Evolutionary conservation across 2,329 filamentous ascomycete genomes (phyloP).

Genomic region (Mycosphaerelloides madeirae): DNA sequence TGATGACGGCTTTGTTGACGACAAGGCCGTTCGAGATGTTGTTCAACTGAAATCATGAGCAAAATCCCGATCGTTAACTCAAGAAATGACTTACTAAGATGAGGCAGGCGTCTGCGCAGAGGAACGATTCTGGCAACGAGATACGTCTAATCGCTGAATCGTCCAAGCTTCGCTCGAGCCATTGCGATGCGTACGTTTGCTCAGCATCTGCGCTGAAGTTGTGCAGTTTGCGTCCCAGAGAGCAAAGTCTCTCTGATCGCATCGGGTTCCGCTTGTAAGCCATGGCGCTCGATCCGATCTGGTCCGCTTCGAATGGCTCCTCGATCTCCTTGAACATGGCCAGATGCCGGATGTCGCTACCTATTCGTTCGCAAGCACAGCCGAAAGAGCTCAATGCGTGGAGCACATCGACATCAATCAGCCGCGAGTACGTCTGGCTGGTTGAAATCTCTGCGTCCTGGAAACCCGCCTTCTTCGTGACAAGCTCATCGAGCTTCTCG

Average conservation of each 20-base stretch:
- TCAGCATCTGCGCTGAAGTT: conserved; percentile 54
- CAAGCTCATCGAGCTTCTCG: conserved; percentile 58
- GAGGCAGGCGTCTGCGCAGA: conserved; percentile 53
- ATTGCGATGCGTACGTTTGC: conserved; percentile 67
- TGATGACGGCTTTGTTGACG: conserved; percentile 71
- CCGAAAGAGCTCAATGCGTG: conserved; percentile 78
- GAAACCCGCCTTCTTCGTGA: conserved; percentile 64
- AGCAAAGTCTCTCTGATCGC: conserved; percentile 58
- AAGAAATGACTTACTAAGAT: conserved; percentile 44
- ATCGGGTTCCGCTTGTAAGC: conserved; percentile 62
- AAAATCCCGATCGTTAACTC: background rate
- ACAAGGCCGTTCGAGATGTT: conserved; percentile 71
- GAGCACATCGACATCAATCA: conserved; percentile 75
- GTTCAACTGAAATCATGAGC: conserved; percentile 36
- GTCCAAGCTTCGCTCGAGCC: conserved; percentile 74
- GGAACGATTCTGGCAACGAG: conserved; percentile 46
- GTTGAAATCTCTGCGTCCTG: conserved; percentile 58
- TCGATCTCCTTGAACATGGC: conserved; percentile 77
- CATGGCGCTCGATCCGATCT: conserved; percentile 67
- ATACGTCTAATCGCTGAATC: conserved; percentile 65
- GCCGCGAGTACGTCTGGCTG: conserved; percentile 71
- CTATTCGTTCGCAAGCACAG: conserved; percentile 71
- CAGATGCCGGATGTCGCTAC: conserved; percentile 68
- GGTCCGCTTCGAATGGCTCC: conserved; percentile 74
- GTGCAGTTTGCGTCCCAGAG: conserved; percentile 48